Base-by-base conservation (phyloP, 176 grass and related monocot genomes). In the Zoysia pacifica region DNA sequence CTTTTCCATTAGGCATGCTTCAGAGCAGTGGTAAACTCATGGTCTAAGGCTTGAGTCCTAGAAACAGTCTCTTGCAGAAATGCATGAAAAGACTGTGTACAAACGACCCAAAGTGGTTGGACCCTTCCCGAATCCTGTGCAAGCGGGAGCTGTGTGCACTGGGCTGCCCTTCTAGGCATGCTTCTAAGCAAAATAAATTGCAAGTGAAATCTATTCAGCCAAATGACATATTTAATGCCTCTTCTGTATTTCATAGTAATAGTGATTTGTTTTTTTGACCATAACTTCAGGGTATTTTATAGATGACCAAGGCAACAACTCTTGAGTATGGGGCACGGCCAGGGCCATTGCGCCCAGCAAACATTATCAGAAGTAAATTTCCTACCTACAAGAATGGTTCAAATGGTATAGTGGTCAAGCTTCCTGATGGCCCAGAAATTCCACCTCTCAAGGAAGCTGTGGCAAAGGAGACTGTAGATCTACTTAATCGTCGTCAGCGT, bases 391-490 rank as follows among this genome's bases (percentile, higher is more conserved):
- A 96, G 83, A 82, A 74, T 64, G 80, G 93, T 69, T 80, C 67
- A 38, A 87, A 86, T 19, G 88, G 81, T 72, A 90, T 96, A 80
- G 78, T 83, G 49, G 86, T 93, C 47, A 89, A 90, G 72, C 67
- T 89, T 49, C 81, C 80, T 37, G 82, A 87, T 77, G 77, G 65
- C 76, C 84, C 82, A 54, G 77, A 82, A 82, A 81, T 81, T 4
- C 81, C 81, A 11, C 55, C 83, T 65, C 68, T 97, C 42, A 97
- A 97, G 72, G 93, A 90, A 56, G 86, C 81, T 55, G 85, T 87
- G 48, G 87, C 90, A 28, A 97, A 97, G 72, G 93, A 97, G 50
- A 90, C 93, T 65, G 44, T 56, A 42, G 82, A 93, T 80, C 81
- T 93, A 65, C 78, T 87, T 9, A 63, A 90, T 44, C 88, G 76